phyloP scores from a whole-genome alignment of 257 asterid species.

The Lycium ferocissimum region DNA sequence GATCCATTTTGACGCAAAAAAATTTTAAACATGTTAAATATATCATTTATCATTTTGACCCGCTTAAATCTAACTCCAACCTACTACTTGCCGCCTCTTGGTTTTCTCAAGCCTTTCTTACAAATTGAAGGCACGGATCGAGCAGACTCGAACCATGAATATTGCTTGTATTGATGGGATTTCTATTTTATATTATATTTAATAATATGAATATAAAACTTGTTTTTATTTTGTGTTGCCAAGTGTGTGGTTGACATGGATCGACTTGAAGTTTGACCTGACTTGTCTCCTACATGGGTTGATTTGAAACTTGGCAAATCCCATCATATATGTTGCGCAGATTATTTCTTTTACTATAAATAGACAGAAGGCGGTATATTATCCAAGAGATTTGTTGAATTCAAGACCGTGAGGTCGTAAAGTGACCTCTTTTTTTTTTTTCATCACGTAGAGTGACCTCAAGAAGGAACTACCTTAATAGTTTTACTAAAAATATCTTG shows the following conservation, averaged over 20 bases:
- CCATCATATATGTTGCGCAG: neutral
- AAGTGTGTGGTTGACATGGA: neutral
- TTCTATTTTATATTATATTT: neutral
- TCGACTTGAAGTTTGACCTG: neutral
- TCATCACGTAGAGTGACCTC: neutral
- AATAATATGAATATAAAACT: neutral
- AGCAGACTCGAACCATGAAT: neutral
- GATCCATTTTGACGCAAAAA: no score
- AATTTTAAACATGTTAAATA: no score
- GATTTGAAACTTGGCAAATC: slow-evolving; percentile 17
- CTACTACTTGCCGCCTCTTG: neutral
- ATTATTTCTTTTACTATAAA: slow-evolving; percentile 3
- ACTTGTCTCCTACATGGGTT: neutral
- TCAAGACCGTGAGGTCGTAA: neutral
- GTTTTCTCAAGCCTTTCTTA: neutral
- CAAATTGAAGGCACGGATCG: neutral
- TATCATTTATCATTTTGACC: neutral
- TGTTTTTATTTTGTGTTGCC: neutral
- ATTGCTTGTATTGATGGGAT: neutral
- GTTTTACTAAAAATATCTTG: no score
- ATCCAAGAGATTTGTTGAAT: neutral
- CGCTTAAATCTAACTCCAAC: neutral
- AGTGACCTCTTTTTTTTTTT: neutral
- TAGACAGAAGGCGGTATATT: neutral
- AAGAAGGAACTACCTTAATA: no score